These are phyloP conservation scores for Paecilomyces fulvus DNA, from an alignment of 2,329 filamentous ascomycete genomes.

Conservation along the genomic window DNA sequence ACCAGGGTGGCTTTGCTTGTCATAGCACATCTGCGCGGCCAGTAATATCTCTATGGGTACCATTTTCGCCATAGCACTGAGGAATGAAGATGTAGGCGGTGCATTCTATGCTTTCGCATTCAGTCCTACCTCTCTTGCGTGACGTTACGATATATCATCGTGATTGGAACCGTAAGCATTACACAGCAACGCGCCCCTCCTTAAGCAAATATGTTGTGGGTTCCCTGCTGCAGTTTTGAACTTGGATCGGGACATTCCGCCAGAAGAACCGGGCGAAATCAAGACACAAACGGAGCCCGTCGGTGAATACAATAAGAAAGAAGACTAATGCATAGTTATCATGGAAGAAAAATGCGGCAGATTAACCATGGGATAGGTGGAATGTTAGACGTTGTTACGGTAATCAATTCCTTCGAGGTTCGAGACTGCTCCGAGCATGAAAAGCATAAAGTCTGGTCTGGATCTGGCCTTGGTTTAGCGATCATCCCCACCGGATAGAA, in stretches of 20 bases:
- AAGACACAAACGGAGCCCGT: no score
- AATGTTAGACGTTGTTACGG: no score
- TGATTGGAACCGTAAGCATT: background rate
- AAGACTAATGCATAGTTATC: background rate
- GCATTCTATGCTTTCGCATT: background rate
- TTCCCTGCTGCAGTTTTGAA: background rate
- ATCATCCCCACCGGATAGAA: background rate
- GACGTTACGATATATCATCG: background rate
- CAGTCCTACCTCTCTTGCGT: background rate
- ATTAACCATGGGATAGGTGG: background rate
- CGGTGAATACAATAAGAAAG: background rate
- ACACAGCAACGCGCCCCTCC: background rate
- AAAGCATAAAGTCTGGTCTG: background rate
- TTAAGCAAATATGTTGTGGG: background rate
- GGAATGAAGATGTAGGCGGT: background rate
- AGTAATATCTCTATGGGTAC: background rate
- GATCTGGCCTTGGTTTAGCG: background rate
- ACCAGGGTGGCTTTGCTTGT: background rate
- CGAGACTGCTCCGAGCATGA: no score
- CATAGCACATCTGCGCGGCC: background rate
- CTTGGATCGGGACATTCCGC: background rate
- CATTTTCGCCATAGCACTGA: background rate
- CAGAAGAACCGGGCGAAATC: background rate
- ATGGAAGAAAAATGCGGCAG: background rate
- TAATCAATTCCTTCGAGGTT: no score